Evolutionary conservation across 2,329 filamentous ascomycete species (phyloP).

Genomic region (Apiospora rasikravindrae): DNA sequence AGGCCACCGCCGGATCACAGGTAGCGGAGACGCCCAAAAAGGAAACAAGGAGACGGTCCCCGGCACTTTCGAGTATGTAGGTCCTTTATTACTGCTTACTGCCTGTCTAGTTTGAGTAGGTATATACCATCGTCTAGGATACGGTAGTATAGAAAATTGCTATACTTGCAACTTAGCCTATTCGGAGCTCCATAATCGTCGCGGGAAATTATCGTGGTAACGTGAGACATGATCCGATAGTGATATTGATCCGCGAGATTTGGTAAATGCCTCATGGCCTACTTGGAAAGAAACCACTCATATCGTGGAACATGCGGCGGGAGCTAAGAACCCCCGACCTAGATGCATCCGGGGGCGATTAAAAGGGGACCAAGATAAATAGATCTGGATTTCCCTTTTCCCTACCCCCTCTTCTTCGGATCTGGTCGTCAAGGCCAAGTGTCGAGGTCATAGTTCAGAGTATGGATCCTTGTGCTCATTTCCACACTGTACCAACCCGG

Average conservation of each 20-base stretch:
- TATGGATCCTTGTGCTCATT: too few species aligned
- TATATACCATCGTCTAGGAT: too few species aligned
- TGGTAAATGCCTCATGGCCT: neutral
- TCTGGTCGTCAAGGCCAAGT: neutral
- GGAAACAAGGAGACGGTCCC: too few species aligned
- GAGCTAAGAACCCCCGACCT: neutral
- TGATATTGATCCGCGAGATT: neutral
- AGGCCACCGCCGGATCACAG: too few species aligned
- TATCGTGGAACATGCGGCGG: neutral
- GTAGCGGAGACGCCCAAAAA: too few species aligned
- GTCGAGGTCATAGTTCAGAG: too few species aligned
- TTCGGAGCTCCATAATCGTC: neutral
- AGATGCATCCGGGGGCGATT: neutral
- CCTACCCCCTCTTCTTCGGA: neutral
- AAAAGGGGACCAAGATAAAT: neutral
- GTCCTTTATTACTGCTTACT: neutral
- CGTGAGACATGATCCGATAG: slow-evolving; percentile 13
- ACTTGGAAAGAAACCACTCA: neutral
- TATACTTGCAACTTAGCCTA: neutral
- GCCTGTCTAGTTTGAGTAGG: too few species aligned
- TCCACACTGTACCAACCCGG: neutral
- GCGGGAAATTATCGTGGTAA: slow-evolving; percentile 14
- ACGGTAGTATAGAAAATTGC: neutral
- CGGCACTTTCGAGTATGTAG: too few species aligned
- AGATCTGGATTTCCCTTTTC: neutral